Conservation (phyloP, 805 yeast genomes). For the Starmerella sp. region DNA sequence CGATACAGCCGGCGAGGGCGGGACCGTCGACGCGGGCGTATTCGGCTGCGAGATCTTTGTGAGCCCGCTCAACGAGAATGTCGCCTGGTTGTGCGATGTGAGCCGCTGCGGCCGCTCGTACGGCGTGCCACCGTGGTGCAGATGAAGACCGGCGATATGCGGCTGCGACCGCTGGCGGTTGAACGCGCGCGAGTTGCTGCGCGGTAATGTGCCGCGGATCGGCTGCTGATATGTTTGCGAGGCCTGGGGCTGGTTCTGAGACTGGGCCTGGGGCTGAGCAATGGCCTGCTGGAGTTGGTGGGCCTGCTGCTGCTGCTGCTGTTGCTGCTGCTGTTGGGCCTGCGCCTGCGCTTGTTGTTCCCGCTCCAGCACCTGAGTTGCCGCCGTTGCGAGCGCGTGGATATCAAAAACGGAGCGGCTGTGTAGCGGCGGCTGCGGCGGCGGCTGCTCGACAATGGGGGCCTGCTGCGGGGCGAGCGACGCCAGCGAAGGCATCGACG, state of each 20-base stretch:
- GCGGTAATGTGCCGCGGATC: slow-evolving; percentile 8
- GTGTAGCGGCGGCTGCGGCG: slow-evolving; percentile 11
- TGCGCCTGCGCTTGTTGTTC: slow-evolving; percentile 19
- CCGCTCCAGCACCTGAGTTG: slow-evolving; percentile 36
- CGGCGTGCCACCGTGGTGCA: slow-evolving; percentile 20
- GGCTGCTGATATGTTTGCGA: slow-evolving; percentile 10
- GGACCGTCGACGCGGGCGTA: slow-evolving; percentile 36
- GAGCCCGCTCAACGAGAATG: slow-evolving; percentile 20
- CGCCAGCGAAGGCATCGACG: slow-evolving; percentile 7
- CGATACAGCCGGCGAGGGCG: slow-evolving; percentile 33
- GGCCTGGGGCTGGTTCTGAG: not conserved
- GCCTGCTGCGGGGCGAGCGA: slow-evolving; percentile 5
- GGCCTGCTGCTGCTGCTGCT: slow-evolving; percentile 1
- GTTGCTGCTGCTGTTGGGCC: slow-evolving; percentile 9
- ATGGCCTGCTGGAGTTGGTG: not conserved
- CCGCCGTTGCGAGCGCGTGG: slow-evolving; percentile 36
- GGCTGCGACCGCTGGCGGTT: slow-evolving; percentile 24
- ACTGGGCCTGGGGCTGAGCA: not conserved
- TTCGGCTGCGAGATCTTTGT: slow-evolving; percentile 29
- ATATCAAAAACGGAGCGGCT: slow-evolving; percentile 29
- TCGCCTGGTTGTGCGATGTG: slow-evolving; percentile 20
- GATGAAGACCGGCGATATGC: slow-evolving; percentile 17
- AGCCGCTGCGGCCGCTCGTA: slow-evolving; percentile 23
- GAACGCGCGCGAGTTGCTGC: slow-evolving; percentile 3
- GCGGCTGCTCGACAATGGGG: slow-evolving; percentile 1